A percentile compares a stretch with the other conserved stretches of the same genome.
Conservation (phyloP, 129 eudicot species). For the Centaurea solstitialis region DNA sequence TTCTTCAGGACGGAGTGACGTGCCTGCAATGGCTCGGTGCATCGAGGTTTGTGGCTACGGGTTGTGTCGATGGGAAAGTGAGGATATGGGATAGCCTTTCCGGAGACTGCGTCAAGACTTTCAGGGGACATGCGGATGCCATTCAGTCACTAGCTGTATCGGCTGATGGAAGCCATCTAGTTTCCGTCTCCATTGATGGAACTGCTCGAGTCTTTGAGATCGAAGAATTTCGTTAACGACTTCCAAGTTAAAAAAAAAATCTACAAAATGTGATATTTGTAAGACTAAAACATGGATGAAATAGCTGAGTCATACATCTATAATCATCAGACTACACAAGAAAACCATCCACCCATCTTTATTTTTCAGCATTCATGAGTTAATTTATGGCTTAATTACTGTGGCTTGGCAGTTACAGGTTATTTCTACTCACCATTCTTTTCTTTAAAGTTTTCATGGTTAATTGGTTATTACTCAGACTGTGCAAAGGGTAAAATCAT, state of each 20-base stretch:
- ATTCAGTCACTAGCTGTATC: slow-evolving; percentile 74
- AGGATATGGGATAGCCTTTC: slow-evolving; percentile 91
- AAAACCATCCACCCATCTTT: not conserved
- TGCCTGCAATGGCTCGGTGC: slow-evolving; percentile 77
- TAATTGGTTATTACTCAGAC: not conserved
- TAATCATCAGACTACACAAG: not conserved
- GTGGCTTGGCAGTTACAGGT: not conserved
- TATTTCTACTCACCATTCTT: too few relatives aligned
- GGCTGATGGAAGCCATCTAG: slow-evolving; percentile 45
- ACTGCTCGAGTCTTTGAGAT: slow-evolving; percentile 72
- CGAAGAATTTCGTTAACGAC: slow-evolving; percentile 37
- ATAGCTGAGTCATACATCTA: not conserved
- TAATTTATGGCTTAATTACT: not conserved
- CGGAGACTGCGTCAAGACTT: slow-evolving; percentile 63
- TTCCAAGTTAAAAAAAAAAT: too few relatives aligned
- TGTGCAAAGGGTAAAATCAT: not conserved
- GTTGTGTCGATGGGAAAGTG: slow-evolving; percentile 83
- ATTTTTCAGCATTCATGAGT: not conserved
- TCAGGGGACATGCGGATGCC: slow-evolving; percentile 68
- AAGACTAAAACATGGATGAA: not conserved
- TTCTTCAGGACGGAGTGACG: slow-evolving; percentile 70
- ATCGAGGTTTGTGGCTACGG: slow-evolving; percentile 66
- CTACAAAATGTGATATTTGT: not conserved
- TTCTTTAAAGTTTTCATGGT: not conserved
- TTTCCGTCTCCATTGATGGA: slow-evolving; percentile 67